These are phyloP conservation scores for Globisporangium parvum DNA, from an alignment of 352 stramenopile species.

Conservation along the genomic window DNA sequence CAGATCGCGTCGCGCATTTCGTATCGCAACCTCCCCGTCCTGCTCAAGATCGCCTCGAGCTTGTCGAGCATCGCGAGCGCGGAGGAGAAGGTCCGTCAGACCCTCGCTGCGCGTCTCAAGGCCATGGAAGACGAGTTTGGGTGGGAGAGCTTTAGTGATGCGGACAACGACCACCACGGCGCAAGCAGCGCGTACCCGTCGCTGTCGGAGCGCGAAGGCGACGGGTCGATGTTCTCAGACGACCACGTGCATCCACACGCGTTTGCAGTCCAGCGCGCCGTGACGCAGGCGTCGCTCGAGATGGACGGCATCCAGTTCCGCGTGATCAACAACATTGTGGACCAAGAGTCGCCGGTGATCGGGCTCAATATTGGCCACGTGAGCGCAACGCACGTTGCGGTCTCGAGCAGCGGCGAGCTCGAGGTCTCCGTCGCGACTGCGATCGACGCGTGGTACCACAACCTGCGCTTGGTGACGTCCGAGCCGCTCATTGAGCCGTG, in stretches of 20 bases:
- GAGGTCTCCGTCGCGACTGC: slow-evolving; percentile 31
- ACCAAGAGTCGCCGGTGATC: slow-evolving; percentile 72
- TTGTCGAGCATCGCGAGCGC: slow-evolving; percentile 29
- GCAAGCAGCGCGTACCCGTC: slow-evolving; percentile 32
- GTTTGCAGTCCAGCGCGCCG: slow-evolving; percentile 3
- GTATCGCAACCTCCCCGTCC: slow-evolving; percentile 64
- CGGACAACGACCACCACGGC: slow-evolving; percentile 22
- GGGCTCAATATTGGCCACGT: slow-evolving; percentile 48
- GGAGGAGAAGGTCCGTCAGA: slow-evolving; percentile 38
- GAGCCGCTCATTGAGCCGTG: slow-evolving; percentile 84
- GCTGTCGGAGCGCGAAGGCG: slow-evolving; percentile 21
- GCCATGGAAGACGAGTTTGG: slow-evolving; percentile 33
- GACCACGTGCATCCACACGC: not conserved
- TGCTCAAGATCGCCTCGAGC: slow-evolving; percentile 45
- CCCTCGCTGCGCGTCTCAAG: slow-evolving; percentile 28
- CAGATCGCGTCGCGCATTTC: slow-evolving; percentile 51
- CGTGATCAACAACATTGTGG: slow-evolving; percentile 81
- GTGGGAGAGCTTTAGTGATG: slow-evolving; percentile 28
- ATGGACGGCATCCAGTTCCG: slow-evolving; percentile 47
- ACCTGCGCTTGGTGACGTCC: slow-evolving; percentile 69
- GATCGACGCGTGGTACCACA: slow-evolving; percentile 80
- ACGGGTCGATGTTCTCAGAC: not conserved
- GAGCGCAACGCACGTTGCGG: slow-evolving; percentile 23
- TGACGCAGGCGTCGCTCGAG: slow-evolving; percentile 27
- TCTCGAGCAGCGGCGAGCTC: slow-evolving; percentile 25